Evolutionary conservation across 495 filamentous ascomycete species (phyloP).

Genomic region (Annulohypoxylon maeteangense): DNA sequence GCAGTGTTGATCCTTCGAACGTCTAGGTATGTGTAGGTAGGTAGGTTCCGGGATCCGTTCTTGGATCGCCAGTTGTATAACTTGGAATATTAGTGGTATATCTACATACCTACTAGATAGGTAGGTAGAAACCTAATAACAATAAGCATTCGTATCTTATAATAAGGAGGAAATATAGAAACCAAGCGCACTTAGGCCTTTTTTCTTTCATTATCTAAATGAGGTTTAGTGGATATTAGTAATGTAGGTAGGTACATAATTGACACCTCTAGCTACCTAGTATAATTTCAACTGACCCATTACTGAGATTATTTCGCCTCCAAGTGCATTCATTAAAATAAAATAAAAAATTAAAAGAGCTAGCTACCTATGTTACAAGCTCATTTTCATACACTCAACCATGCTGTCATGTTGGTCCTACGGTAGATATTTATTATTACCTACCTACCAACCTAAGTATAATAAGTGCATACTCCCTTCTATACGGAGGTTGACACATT

Average conservation of each 20-base stretch:
- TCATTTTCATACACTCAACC: conserved; percentile 36
- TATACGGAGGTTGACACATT: too few relatives aligned
- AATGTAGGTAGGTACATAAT: conserved; percentile 27
- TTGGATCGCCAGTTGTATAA: conserved; percentile 7
- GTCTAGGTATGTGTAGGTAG: not conserved
- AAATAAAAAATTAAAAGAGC: conserved; percentile 19
- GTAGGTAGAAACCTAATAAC: too few relatives aligned
- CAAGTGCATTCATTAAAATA: too few relatives aligned
- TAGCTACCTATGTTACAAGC: conserved; percentile 11
- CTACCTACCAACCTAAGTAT: too few relatives aligned
- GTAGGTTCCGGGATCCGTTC: not conserved
- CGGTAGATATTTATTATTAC: not conserved
- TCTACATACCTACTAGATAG: conserved; percentile 3
- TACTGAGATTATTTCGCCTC: too few relatives aligned
- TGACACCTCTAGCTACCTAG: too few relatives aligned
- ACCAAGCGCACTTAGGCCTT: too few relatives aligned
- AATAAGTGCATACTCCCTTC: too few relatives aligned
- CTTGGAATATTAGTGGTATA: conserved; percentile 21
- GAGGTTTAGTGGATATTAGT: conserved; percentile 30
- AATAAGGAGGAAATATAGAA: too few relatives aligned
- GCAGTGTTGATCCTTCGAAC: conserved; percentile 36
- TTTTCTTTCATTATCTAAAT: conserved; percentile 27
- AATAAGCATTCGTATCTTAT: too few relatives aligned
- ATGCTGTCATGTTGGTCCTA: not conserved
- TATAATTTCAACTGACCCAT: too few relatives aligned